Percentiles rank a stretch among this genome's conserved stretches.
phyloP scores from a whole-genome alignment of 2,329 filamentous ascomycete genomes.

The Penicillium crustosum region DNA sequence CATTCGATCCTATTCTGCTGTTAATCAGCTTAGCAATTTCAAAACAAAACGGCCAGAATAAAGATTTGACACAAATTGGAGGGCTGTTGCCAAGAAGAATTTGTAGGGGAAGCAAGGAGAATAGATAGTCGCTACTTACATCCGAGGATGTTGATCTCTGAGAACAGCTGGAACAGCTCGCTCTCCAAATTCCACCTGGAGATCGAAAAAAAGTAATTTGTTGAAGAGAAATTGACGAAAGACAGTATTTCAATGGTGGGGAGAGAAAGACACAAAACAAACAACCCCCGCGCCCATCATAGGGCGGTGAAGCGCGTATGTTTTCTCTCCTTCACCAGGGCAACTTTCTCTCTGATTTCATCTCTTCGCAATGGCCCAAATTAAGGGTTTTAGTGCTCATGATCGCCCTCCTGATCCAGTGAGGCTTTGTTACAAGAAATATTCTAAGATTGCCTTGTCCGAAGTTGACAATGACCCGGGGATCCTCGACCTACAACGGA shows the following conservation, averaged over 20 bases:
- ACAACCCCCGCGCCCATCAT: slow-evolving; percentile 33
- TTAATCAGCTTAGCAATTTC: slow-evolving; percentile 6
- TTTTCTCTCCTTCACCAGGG: slow-evolving; percentile 1
- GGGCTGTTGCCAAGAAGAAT: slow-evolving; percentile 7
- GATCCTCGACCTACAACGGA: slow-evolving; percentile 56
- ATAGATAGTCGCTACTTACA: background rate
- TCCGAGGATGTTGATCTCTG: background rate
- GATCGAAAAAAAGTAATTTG: slow-evolving; percentile 4
- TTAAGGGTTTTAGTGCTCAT: slow-evolving; percentile 65
- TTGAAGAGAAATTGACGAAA: slow-evolving; percentile 14
- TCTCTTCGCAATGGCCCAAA: slow-evolving; percentile 31
- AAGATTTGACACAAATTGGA: slow-evolving; percentile 10
- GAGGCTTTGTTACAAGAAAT: slow-evolving; percentile 71
- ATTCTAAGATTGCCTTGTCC: slow-evolving; percentile 59
- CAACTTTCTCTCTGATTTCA: background rate
- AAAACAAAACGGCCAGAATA: background rate
- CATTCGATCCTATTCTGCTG: slow-evolving; percentile 4
- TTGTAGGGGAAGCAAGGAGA: slow-evolving; percentile 21
- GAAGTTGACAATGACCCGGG: slow-evolving; percentile 55
- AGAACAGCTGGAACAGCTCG: slow-evolving; percentile 9
- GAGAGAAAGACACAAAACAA: slow-evolving; percentile 33
- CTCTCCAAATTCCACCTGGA: slow-evolving; percentile 9
- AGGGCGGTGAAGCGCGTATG: slow-evolving; percentile 34
- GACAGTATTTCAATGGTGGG: slow-evolving; percentile 25
- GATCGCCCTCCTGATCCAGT: slow-evolving; percentile 72